Evolutionary conservation across 345 rosid species (phyloP), one percentile per base, ranked within the genome.

Genomic region (Brassica nigra): DNA sequence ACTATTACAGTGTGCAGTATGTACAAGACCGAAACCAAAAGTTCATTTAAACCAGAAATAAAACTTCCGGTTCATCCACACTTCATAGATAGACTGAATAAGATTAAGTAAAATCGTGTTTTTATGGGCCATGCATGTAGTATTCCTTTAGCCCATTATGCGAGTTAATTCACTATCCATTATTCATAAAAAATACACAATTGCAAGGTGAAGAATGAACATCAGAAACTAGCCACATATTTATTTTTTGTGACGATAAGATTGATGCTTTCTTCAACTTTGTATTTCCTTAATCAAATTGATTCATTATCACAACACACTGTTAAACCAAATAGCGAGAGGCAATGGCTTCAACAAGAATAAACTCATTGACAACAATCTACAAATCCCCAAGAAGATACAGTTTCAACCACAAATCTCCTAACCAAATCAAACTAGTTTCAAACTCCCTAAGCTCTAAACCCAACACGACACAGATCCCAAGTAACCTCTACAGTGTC

Each of bases 271-370:
- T 74, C 66, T 68, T 27, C 70, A 36, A 44, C 23, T 47, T 3
- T 47, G 15, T 47, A 6, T 47, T 47, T 47, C 54, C 54, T 47
- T 47, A 12, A 47, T 15, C 4, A 1, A 7, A 79, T 68, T 66
- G 29, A 34, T 47, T 12, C 54, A 47, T 39, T 4, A 47, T 79
- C 54, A 8, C 54, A 14, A 33, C 33, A 49, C 52, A 28, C 20
- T 29, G 33, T 29, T 58, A 58, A 3, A 3, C 4, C 54, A 47
- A 47, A 47, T 4, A 70, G 37, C 12, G 69, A 72, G 65, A 81
- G 66, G 74, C 75, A 88, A 61, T 90, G 98, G 89, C 58, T 67
- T 84, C 85, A 62, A 85, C 82, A 49, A 49, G 57, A 71, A 59
- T 75, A 33, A 82, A 81, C 82, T 82, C 83, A 20, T 80, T 81